Percentiles rank a stretch among this genome's conserved stretches.
Evolutionary conservation across 1,139 yeast species (phyloP).

Genomic region (Hanseniaspora sp.): DNA sequence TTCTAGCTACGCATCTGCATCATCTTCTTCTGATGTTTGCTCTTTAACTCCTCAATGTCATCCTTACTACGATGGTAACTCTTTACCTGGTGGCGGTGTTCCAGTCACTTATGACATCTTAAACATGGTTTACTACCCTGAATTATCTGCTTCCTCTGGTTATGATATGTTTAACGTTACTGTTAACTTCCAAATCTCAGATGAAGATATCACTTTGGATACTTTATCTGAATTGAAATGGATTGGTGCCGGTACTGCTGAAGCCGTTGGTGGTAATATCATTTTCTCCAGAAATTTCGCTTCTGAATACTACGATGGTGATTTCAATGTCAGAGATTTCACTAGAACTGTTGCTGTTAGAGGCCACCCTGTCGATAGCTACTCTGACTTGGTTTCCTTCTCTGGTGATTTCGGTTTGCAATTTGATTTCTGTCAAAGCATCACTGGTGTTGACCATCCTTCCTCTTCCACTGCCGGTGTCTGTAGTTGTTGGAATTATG

Average conservation of each 20-base stretch:
- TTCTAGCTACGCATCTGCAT: background rate
- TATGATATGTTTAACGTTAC: slow-evolving; percentile 9
- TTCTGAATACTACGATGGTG: background rate
- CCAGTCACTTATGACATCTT: slow-evolving; percentile 5
- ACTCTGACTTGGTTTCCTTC: background rate
- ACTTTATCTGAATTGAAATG: slow-evolving; percentile 14
- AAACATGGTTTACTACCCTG: background rate
- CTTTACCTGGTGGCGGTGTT: slow-evolving; percentile 5
- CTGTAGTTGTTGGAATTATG: slow-evolving; percentile 16
- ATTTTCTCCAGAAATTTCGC: slow-evolving; percentile 14
- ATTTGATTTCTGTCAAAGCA: slow-evolving; percentile 15
- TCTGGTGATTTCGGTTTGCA: slow-evolving; percentile 14
- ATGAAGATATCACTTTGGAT: background rate
- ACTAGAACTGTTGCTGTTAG: slow-evolving; percentile 6
- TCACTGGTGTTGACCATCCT: background rate
- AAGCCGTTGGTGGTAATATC: background rate
- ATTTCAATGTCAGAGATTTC: slow-evolving; percentile 5
- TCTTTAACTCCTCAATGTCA: background rate
- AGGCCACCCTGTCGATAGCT: background rate
- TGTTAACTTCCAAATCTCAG: slow-evolving; percentile 7
- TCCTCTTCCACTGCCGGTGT: slow-evolving; percentile 7
- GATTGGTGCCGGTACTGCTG: slow-evolving; percentile 10
- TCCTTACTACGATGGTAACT: background rate
- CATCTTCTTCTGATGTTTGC: background rate
- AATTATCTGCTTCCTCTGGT: background rate